Evolutionary conservation across 306 rosid species (phyloP).

Genomic region (Dalbergia oliveri): DNA sequence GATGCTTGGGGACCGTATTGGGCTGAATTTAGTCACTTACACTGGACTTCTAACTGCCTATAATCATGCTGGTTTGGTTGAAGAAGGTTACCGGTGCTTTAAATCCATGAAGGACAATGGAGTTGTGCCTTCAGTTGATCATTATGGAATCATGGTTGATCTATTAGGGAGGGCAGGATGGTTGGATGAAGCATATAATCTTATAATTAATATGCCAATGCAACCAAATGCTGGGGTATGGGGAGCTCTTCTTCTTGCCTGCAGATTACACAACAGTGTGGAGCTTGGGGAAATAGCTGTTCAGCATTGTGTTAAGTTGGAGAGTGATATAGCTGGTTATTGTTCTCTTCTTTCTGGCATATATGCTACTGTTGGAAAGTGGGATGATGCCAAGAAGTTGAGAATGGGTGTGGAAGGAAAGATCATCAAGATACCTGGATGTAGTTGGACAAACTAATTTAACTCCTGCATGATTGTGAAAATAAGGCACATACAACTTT

Average conservation of each 20-base stretch:
- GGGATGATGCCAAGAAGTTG: slow-evolving; percentile 65
- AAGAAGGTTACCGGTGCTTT: slow-evolving; percentile 75
- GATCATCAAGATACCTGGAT: slow-evolving; percentile 60
- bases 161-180: slow-evolving; percentile 76
- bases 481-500: not conserved
- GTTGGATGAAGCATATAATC: slow-evolving; percentile 65
- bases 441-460: slow-evolving; percentile 66
- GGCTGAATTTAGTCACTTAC: slow-evolving; percentile 69
- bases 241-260: slow-evolving; percentile 84
- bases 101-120: slow-evolving; percentile 64
- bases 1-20: slow-evolving; percentile 63
- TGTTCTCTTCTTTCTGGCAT: slow-evolving; percentile 66
- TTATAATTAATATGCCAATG: slow-evolving; percentile 70
- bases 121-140: slow-evolving; percentile 66
- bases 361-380: slow-evolving; percentile 64
- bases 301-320: slow-evolving; percentile 68
- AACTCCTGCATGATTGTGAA: slow-evolving; percentile 28
- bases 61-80: slow-evolving; percentile 74
- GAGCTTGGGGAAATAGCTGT: slow-evolving; percentile 73
- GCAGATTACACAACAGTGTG: slow-evolving; percentile 61
- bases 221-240: slow-evolving; percentile 69
- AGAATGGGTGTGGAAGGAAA: slow-evolving; percentile 51
- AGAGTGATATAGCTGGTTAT: slow-evolving; percentile 61
- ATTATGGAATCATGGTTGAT: slow-evolving; percentile 75
- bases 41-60: slow-evolving; percentile 76